These are phyloP conservation scores for Diaporthe aspalathi DNA, from an alignment of 2,329 filamentous ascomycete genomes.

Conservation along the genomic window DNA sequence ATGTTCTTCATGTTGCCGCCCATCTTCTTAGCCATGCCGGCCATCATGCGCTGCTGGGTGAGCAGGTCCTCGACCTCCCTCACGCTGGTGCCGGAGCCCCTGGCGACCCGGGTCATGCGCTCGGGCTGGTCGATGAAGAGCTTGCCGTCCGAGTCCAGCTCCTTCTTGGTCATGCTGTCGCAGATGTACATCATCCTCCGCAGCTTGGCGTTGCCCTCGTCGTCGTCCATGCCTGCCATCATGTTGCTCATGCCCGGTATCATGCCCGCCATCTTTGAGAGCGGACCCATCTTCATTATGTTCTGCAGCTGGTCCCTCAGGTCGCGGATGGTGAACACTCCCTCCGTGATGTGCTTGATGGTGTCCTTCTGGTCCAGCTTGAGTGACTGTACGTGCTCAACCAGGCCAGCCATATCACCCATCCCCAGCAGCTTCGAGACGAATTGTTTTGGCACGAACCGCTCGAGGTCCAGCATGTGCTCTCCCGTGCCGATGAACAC, in stretches of 20 bases:
- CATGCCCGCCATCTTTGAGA: conserved; percentile 99
- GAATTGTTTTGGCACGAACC: conserved; percentile 92
- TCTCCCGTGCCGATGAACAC: conserved; percentile 98
- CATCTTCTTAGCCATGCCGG: conserved; percentile 99
- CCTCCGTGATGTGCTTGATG: conserved; percentile 98
- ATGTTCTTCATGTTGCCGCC: conserved; percentile 98
- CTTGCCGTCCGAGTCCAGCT: conserved; percentile 95
- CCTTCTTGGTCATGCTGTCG: conserved; percentile 97
- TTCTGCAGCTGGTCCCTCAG: conserved; percentile 95
- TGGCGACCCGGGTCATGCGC: conserved; percentile 90
- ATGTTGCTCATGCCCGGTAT: conserved; percentile 94
- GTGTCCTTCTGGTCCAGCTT: conserved; percentile 98
- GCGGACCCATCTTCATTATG: conserved; percentile 99
- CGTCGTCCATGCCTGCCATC: conserved; percentile 97
- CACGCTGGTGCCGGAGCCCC: conserved; percentile 90
- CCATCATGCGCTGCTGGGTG: conserved; percentile 99
- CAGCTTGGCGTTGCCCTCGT: conserved; percentile 91
- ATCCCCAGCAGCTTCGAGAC: conserved; percentile 94
- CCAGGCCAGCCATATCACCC: conserved; percentile 94
- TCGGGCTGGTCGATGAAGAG: conserved; percentile 92
- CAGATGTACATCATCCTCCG: conserved; percentile 99
- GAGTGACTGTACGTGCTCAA: conserved; percentile 95
- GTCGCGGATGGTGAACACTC: conserved; percentile 95
- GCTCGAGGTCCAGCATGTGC: conserved; percentile 94
- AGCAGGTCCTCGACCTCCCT: conserved; percentile 94